Conservation (phyloP, 768 basidiomycete genomes). For the Suillus americanus region DNA sequence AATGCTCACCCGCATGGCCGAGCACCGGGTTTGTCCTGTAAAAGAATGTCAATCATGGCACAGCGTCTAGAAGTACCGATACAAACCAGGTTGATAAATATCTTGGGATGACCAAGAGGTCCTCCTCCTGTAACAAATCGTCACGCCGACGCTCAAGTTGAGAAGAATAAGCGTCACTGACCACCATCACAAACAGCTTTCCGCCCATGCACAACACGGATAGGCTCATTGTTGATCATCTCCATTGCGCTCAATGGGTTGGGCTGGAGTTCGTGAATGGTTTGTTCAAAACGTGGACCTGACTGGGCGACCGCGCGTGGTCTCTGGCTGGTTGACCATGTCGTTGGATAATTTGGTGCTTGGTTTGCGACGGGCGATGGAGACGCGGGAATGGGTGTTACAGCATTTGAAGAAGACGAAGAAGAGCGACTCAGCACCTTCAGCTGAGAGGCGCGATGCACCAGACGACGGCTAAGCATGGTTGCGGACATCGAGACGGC, state of each 20-base stretch:
- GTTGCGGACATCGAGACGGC: conserved; percentile 10
- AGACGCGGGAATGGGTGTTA: conserved; percentile 14
- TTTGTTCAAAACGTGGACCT: conserved; percentile 92
- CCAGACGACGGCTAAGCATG: conserved; percentile 31
- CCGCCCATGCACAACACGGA: conserved; percentile 76
- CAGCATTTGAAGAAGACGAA: conserved; percentile 17
- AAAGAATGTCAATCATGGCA: conserved; percentile 10
- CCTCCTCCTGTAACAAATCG: conserved; percentile 68
- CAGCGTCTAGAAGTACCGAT: conserved; percentile 3
- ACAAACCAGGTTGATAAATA: conserved; percentile 92
- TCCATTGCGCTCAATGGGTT: conserved; percentile 90
- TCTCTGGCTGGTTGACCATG: conserved; percentile 86
- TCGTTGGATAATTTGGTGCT: conserved; percentile 77
- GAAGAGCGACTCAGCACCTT: conserved; percentile 20
- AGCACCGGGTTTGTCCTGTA: conserved; percentile 84
- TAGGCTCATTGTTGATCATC: conserved; percentile 82
- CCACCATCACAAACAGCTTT: conserved; percentile 96
- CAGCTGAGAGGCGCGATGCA: conserved; percentile 17
- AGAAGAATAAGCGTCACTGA: conserved; percentile 40
- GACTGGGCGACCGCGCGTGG: conserved; percentile 59
- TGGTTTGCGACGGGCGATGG: conserved; percentile 50
- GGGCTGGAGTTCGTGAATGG: conserved; percentile 83
- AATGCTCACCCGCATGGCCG: conserved; percentile 83
- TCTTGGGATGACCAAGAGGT: conserved; percentile 93
- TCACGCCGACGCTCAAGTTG: conserved; percentile 7